Conservation (phyloP, 1,139 yeast species). For the Zygoascus meyerae region DNA sequence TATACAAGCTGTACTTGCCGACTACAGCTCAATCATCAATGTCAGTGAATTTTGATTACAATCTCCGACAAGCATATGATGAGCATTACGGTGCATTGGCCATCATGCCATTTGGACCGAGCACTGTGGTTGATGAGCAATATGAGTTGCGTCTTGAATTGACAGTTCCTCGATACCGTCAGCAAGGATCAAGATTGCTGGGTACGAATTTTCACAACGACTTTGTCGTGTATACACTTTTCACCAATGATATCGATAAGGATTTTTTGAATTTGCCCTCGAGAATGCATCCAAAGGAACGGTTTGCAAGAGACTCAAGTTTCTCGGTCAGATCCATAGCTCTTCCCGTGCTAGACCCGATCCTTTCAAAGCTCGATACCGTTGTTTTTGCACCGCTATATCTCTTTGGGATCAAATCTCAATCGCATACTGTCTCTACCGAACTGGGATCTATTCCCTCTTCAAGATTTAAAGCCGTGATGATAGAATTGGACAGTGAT, state of each 20-base stretch:
- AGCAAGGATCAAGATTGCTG: conserved; percentile 17
- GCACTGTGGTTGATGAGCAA: conserved; percentile 1
- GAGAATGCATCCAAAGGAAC: conserved; percentile 10
- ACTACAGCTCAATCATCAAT: conserved; percentile 2
- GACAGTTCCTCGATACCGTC: conserved; percentile 28
- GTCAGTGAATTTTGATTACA: conserved; percentile 8
- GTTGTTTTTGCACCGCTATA: conserved; percentile 30
- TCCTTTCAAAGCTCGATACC: conserved; percentile 28
- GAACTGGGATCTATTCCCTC: conserved; percentile 16
- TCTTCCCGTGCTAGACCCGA: conserved; percentile 28
- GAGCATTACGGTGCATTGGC: conserved; percentile 6
- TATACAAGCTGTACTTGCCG: conserved; percentile 25
- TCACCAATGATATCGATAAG: conserved; percentile 16
- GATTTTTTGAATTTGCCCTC: conserved; percentile 6
- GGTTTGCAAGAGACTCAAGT: conserved; percentile 10
- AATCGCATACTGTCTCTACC: conserved; percentile 1
- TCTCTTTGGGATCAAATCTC: conserved; percentile 21
- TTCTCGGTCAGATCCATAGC: conserved; percentile 22
- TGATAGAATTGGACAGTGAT: conserved; percentile 27
- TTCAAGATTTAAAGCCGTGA: conserved; percentile 16
- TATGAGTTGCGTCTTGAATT: conserved; percentile 20
- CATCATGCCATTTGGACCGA: background rate
- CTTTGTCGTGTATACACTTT: conserved; percentile 27
- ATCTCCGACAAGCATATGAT: conserved; percentile 2
- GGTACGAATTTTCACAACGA: conserved; percentile 25